Base-by-base conservation (phyloP, 1,284 basidiomycete genomes). In the Tilletiaria anomala region DNA sequence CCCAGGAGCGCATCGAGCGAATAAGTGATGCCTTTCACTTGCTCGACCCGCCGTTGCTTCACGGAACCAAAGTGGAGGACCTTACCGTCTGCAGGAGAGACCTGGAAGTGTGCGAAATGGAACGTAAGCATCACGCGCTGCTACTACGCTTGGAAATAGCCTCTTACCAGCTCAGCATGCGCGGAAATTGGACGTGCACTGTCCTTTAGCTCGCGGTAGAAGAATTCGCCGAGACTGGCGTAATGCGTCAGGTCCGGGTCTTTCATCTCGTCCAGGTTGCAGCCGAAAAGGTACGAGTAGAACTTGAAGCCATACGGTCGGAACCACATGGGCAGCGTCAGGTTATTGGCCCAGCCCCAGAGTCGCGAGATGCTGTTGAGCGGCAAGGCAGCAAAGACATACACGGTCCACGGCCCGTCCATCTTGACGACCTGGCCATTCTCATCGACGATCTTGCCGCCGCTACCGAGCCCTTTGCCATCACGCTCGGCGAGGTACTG, bases 21-120 rank as follows among this genome's bases (percentile, higher is more conserved):
- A 63, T 96, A 96, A 1, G 87, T 96, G 51, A 93, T 56, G 14
- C 91, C 91, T 69, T 97, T 99, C 61, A 99, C 87, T 70, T 96
- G 89, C 67, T 94, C 89, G 33, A 97, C 85, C 21, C 78, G 78
- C 33, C 72, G 67, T 39, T 80, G 76, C 49, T 80, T 78, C 53
- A 97, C 84, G 2, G 78, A 78, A 19, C 91, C 93, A 56, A 89
- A 88, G 66, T 97, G 91, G 26, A 97, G 73, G 2, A 99, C 77
- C 2, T 75, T 81, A 8, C 91, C 93, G 57, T 97, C 91, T 0
- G 91, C 87, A 0, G 93, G 91, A 45, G 83, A 87, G 47, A 89
- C 81, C 79, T 82, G 50, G 33, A 18, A 15, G 5, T 6, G 38
- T 5, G 6, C n/a, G n/a, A n/a, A n/a, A n/a, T n/a, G n/a, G n/a